Evolutionary conservation across 805 yeast species (phyloP).

Genomic region (Lipomyces japonicus): DNA sequence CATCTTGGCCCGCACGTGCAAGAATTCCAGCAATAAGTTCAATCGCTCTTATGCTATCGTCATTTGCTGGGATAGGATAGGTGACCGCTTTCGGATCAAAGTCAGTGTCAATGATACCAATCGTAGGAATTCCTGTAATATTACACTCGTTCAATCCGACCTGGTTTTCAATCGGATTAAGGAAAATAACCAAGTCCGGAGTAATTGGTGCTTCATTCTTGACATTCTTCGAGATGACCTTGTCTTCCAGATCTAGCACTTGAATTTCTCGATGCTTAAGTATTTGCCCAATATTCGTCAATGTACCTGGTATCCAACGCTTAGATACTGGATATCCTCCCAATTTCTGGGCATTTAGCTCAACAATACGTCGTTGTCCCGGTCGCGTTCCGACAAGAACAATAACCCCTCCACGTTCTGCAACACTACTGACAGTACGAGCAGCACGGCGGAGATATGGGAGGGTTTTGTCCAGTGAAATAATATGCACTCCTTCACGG

Average conservation of each 20-base stretch:
- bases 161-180: conserved; percentile 85
- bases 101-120: conserved; percentile 91
- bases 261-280: conserved; percentile 56
- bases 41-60: conserved; percentile 79
- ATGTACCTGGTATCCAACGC: conserved; percentile 93
- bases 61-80: conserved; percentile 95
- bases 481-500: conserved; percentile 85
- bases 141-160: conserved; percentile 78
- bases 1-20: conserved; percentile 79
- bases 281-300: conserved; percentile 77
- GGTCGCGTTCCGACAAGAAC: conserved; percentile 79
- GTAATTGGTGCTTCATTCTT: conserved; percentile 43
- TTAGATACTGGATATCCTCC: conserved; percentile 76
- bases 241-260: conserved; percentile 73
- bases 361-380: conserved; percentile 70
- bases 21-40: conserved; percentile 78
- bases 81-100: conserved; percentile 85
- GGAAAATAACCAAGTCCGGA: conserved; percentile 82
- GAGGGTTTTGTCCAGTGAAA: conserved; percentile 82
- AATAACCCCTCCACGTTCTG: conserved; percentile 78
- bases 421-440: conserved; percentile 77
- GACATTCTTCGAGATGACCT: conserved; percentile 7
- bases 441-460: conserved; percentile 73
- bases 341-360: conserved; percentile 71
- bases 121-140: conserved; percentile 79